Percentiles rank a stretch among this genome's conserved stretches.
phyloP scores from a whole-genome alignment of 805 yeast species.

The Starmerella bombi region DNA sequence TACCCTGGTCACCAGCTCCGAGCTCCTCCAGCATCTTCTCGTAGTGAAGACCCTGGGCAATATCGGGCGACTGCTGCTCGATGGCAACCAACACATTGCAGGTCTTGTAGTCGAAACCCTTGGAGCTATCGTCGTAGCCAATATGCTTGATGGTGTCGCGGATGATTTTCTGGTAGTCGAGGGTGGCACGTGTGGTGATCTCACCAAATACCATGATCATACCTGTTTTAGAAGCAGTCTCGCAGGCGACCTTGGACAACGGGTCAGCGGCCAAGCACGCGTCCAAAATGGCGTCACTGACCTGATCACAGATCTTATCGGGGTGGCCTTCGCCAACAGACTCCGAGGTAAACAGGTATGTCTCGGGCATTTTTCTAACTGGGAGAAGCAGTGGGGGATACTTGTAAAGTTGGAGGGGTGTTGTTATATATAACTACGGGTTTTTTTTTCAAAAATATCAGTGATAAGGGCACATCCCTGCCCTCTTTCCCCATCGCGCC shows the following conservation, averaged over 20 bases:
- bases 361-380: slow-evolving; percentile 23
- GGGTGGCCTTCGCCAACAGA: slow-evolving; percentile 57
- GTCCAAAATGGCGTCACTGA: slow-evolving; percentile 93
- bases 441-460: too few species aligned
- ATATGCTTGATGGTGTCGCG: slow-evolving; percentile 98
- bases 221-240: slow-evolving; percentile 98
- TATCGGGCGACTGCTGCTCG: slow-evolving; percentile 98
- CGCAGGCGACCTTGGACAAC: slow-evolving; percentile 97
- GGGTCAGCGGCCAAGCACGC: slow-evolving; percentile 96
- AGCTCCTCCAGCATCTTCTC: slow-evolving; percentile 88
- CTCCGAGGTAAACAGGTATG: slow-evolving; percentile 54
- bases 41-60: slow-evolving; percentile 97
- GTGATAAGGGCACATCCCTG: too few species aligned
- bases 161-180: slow-evolving; percentile 94
- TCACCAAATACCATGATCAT: slow-evolving; percentile 99
- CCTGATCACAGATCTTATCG: slow-evolving; percentile 78
- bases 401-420: too few species aligned
- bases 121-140: slow-evolving; percentile 90
- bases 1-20: slow-evolving; percentile 99
- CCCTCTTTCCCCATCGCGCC: too few species aligned
- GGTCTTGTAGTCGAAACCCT: slow-evolving; percentile 98
- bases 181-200: slow-evolving; percentile 88
- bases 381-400: too few species aligned
- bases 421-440: too few species aligned
- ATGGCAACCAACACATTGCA: slow-evolving; percentile 98